These are phyloP conservation scores for Cryphonectria carpinicola DNA, from an alignment of 2,329 filamentous ascomycete genomes.

Conservation along the genomic window DNA sequence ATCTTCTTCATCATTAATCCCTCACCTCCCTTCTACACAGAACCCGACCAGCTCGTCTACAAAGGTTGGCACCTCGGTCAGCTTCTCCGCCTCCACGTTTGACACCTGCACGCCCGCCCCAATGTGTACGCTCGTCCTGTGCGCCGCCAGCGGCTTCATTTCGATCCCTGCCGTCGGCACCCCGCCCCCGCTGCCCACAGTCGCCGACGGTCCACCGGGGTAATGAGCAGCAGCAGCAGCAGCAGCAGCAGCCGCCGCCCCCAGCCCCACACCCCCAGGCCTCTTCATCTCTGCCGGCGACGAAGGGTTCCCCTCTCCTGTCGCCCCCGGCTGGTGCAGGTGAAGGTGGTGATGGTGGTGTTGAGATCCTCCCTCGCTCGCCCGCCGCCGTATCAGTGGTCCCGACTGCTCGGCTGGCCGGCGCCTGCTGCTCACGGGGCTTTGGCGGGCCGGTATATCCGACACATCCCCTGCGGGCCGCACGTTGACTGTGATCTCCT, in stretches of 20 bases:
- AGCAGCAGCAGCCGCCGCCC: not conserved
- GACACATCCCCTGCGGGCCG: constrained; percentile 33
- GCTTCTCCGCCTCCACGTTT: constrained; percentile 41
- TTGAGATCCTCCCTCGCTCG: constrained; percentile 13
- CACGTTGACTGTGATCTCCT: constrained; percentile 62
- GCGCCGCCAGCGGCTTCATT: constrained; percentile 34
- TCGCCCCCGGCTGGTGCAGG: not conserved
- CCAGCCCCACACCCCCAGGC: not conserved
- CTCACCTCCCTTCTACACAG: constrained; percentile 30
- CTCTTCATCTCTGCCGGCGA: constrained; percentile 7
- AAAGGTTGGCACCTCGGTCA: constrained; percentile 44
- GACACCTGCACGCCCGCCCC: constrained; percentile 36
- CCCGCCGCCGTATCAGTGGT: constrained; percentile 22
- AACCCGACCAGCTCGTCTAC: constrained; percentile 49
- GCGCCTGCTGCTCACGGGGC: constrained; percentile 29
- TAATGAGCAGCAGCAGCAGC: not conserved
- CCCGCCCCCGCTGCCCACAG: constrained; percentile 18
- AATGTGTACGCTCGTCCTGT: constrained; percentile 31
- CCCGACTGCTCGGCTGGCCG: constrained; percentile 17
- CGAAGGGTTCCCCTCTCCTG: not conserved
- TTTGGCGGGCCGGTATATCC: constrained; percentile 32
- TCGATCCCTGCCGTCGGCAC: constrained; percentile 32
- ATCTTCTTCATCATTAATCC: not conserved
- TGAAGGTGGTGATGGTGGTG: not conserved
- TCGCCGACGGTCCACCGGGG: constrained; percentile 4